These are phyloP conservation scores for Alternaria arbusti DNA, from an alignment of 2,329 filamentous ascomycete genomes.

Conservation along the genomic window DNA sequence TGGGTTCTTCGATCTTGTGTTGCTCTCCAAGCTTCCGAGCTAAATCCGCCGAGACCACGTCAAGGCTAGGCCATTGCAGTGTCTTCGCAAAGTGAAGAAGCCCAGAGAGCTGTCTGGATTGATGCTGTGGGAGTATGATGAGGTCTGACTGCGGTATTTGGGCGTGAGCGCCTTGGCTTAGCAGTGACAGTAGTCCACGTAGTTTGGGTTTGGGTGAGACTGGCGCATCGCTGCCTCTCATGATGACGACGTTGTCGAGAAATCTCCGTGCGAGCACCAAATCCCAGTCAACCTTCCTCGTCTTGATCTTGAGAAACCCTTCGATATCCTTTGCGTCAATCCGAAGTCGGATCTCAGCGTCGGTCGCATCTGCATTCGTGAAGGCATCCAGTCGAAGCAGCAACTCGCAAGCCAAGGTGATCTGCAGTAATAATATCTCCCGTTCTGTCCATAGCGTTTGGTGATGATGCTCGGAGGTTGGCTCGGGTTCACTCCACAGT, in stretches of 20 bases:
- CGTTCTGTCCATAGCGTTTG: conserved; percentile 50
- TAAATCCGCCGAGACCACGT: conserved; percentile 47
- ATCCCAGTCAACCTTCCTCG: conserved; percentile 63
- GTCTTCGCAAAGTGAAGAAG: conserved; percentile 58
- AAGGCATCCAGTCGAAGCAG: conserved; percentile 61
- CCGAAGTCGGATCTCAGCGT: conserved; percentile 48
- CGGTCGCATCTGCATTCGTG: conserved; percentile 32
- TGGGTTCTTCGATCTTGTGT: conserved; percentile 18
- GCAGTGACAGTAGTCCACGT: conserved; percentile 37
- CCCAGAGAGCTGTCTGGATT: conserved; percentile 55
- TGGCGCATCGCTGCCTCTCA: conserved; percentile 30
- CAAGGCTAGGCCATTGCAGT: conserved; percentile 57
- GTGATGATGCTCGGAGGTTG: conserved; percentile 25
- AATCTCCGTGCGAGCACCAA: conserved; percentile 61
- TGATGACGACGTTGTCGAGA: conserved; percentile 57
- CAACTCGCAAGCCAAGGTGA: conserved; percentile 62
- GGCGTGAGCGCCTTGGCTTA: conserved; percentile 27
- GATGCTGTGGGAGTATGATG: conserved; percentile 45
- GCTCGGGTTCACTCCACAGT: conserved; percentile 63
- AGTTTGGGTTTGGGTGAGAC: conserved; percentile 27
- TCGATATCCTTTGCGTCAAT: conserved; percentile 54
- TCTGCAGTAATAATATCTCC: conserved; percentile 62
- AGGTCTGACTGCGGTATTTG: conserved; percentile 32
- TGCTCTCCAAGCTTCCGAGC: conserved; percentile 43
- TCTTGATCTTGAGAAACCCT: conserved; percentile 55